Percentiles rank a stretch among this genome's conserved stretches.
Conservation (phyloP, 352 stramenopile species). For the Globisporangium heterothallicum region DNA sequence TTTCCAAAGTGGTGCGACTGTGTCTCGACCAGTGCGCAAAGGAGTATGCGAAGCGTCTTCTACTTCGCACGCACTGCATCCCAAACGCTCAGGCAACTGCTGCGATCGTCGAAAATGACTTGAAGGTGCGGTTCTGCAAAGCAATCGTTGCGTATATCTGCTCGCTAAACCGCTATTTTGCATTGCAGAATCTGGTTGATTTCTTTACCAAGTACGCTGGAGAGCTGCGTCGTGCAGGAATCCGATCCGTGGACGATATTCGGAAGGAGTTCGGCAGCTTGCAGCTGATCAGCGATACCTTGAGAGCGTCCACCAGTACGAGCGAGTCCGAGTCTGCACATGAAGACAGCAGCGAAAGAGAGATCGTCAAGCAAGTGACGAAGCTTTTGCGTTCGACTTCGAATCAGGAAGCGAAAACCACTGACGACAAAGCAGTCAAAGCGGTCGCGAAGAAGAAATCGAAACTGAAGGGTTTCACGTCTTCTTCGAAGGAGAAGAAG, state of each 20-base stretch:
- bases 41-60: constrained; percentile 58
- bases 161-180: no score
- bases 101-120: constrained; percentile 48
- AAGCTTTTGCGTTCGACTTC: constrained; percentile 67
- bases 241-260: constrained; percentile 63
- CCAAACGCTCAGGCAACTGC: constrained; percentile 28
- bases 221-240: constrained; percentile 64
- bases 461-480: constrained; percentile 22
- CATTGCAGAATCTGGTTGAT: constrained; percentile 39
- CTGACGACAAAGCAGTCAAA: constrained; percentile 22
- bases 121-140: constrained; percentile 29
- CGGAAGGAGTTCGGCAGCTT: constrained; percentile 53
- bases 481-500: constrained; percentile 14
- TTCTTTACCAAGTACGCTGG: constrained; percentile 71
- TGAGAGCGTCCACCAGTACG: constrained; percentile 23
- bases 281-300: constrained; percentile 38
- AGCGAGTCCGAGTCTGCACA: constrained; percentile 19
- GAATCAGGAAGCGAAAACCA: constrained; percentile 36
- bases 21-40: constrained; percentile 61
- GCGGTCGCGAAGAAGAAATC: constrained; percentile 32
- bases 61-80: constrained; percentile 58
- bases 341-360: constrained; percentile 17
- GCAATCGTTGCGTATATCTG: no score
- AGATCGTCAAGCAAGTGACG: constrained; percentile 42
- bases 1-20: constrained; percentile 70